These are phyloP conservation scores for Eremothecium cymbalariae DNA, from an alignment of 1,139 yeast species.

Conservation along the genomic window DNA sequence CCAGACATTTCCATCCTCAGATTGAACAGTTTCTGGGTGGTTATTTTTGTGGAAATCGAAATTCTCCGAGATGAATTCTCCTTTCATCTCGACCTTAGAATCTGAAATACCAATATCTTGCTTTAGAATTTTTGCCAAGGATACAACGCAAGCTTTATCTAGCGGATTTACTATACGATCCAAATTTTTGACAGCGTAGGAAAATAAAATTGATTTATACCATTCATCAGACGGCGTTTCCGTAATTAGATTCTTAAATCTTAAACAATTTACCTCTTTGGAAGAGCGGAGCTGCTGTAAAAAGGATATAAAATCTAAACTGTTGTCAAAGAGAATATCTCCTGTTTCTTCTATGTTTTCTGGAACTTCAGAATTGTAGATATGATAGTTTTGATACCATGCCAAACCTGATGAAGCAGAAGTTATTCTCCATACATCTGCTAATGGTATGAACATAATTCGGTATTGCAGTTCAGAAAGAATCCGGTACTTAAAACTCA, in stretches of 20 bases:
- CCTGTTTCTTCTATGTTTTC: conserved; percentile 1
- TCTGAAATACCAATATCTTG: conserved; percentile 9
- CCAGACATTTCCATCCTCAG: conserved; percentile 32
- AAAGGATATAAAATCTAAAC: conserved; percentile 21
- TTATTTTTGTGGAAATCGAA: conserved; percentile 22
- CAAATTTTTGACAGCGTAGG: conserved; percentile 23
- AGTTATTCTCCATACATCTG: conserved; percentile 21
- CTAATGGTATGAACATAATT: conserved; percentile 29
- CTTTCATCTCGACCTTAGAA: conserved; percentile 16
- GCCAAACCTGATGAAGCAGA: conserved; percentile 30
- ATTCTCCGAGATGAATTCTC: conserved; percentile 30
- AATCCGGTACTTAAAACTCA: conserved; percentile 32
- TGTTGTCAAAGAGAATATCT: conserved; percentile 9
- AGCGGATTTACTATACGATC: conserved; percentile 20
- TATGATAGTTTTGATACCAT: conserved; percentile 32
- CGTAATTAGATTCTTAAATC: conserved; percentile 27
- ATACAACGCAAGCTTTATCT: conserved; percentile 30
- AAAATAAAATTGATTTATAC: conserved; percentile 24
- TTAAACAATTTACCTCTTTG: conserved; percentile 15
- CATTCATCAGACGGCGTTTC: conserved; percentile 18
- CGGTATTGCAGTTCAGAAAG: conserved; percentile 30
- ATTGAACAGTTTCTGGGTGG: conserved; percentile 19
- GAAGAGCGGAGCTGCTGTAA: conserved; percentile 20
- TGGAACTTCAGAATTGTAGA: conserved; percentile 24
- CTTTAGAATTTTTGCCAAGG: conserved; percentile 20